Evolutionary conservation across 2,329 filamentous ascomycete genomes (phyloP).

Genomic region (Fusarium redolens): DNA sequence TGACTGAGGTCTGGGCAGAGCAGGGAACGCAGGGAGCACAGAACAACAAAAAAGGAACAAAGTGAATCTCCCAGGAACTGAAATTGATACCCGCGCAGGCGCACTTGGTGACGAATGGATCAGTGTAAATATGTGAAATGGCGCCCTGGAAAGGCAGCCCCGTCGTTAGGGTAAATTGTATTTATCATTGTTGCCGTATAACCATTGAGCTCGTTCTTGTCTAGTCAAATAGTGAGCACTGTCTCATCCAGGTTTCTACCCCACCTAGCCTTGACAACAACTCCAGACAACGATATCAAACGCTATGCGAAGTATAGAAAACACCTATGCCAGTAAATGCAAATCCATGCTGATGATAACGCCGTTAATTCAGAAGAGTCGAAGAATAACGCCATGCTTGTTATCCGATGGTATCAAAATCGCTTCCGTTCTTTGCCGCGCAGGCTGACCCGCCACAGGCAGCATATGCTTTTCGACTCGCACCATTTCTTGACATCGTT

Average conservation of each 20-base stretch:
- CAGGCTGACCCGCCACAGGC: conserved; percentile 73
- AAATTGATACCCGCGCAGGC: conserved; percentile 38
- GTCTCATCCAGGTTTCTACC: not conserved
- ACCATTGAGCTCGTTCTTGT: conserved; percentile 17
- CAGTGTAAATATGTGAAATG: conserved; percentile 16
- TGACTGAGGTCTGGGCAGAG: conserved; percentile 25
- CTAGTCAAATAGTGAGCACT: conserved; percentile 2
- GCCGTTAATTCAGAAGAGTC: conserved; percentile 1
- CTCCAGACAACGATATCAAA: not conserved
- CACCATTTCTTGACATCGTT: conserved; percentile 88
- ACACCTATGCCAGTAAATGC: not conserved
- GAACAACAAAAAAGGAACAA: not conserved
- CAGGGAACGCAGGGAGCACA: conserved; percentile 12
- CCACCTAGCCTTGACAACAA: not conserved
- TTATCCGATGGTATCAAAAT: conserved; percentile 41
- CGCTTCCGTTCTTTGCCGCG: conserved; percentile 66
- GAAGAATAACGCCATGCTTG: conserved; percentile 32
- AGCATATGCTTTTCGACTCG: conserved; percentile 86
- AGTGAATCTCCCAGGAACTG: not conserved
- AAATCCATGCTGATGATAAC: conserved; percentile 3
- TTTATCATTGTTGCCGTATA: conserved; percentile 19
- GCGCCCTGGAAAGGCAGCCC: not conserved
- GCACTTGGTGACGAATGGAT: conserved; percentile 9
- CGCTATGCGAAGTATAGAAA: not conserved
- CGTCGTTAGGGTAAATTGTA: conserved; percentile 16